Evolutionary conservation across 768 basidiomycete genomes (phyloP).

Genomic region (Lactarius hatsudake): DNA sequence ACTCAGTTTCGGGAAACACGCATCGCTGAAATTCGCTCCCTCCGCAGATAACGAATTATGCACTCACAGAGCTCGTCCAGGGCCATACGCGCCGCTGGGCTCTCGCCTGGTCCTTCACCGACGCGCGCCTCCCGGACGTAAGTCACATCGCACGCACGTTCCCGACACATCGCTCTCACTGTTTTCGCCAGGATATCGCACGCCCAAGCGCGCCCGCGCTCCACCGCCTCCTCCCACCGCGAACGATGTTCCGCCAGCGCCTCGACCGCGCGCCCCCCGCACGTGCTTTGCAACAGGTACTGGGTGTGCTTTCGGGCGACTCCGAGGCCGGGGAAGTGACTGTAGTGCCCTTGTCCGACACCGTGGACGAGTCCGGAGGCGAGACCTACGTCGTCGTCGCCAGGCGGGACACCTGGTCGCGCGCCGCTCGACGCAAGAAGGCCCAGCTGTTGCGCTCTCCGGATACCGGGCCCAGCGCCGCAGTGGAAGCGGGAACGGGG

Average conservation of each 20-base stretch:
- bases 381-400: constrained; percentile 17
- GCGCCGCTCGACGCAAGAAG: constrained; percentile 54
- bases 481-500: background rate
- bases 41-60: constrained; percentile 79
- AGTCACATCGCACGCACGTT: constrained; percentile 38
- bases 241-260: constrained; percentile 52
- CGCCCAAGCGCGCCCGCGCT: constrained; percentile 43
- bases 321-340: constrained; percentile 4
- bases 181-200: constrained; percentile 37
- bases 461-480: constrained; percentile 1
- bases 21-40: background rate
- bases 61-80: constrained; percentile 77
- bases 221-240: constrained; percentile 53
- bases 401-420: constrained; percentile 60
- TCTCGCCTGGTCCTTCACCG: constrained; percentile 78
- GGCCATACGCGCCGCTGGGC: constrained; percentile 93
- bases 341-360: background rate
- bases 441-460: background rate
- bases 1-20: background rate
- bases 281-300: constrained; percentile 32
- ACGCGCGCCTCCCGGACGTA: constrained; percentile 73
- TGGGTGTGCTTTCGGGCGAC: constrained; percentile 36
- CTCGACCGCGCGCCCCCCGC: constrained; percentile 28
- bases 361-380: background rate
- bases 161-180: constrained; percentile 29